These are phyloP conservation scores for Talaromyces amestolkiae DNA, from an alignment of 2,329 filamentous ascomycete genomes.

Conservation along the genomic window DNA sequence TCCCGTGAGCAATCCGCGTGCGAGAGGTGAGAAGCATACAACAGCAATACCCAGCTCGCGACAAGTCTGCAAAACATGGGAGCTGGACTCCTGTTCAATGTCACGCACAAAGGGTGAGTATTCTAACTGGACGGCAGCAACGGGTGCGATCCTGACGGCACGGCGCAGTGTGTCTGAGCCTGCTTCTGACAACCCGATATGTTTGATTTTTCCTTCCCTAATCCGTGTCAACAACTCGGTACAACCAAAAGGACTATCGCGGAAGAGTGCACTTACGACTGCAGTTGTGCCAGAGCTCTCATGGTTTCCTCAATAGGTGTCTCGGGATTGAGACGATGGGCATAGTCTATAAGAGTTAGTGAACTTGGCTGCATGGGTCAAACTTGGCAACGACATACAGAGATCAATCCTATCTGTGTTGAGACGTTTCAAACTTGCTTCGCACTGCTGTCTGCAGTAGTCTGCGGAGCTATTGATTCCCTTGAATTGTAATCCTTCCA, in stretches of 20 bases:
- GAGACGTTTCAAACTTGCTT: neutral
- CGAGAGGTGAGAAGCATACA: conserved; percentile 20
- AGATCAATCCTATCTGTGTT: neutral
- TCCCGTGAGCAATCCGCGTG: conserved; percentile 22
- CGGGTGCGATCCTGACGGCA: neutral
- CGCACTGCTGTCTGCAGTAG: conserved; percentile 20
- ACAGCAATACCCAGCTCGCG: conserved; percentile 23
- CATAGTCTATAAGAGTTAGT: neutral
- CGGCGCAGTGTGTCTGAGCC: neutral
- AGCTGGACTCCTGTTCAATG: conserved; percentile 16
- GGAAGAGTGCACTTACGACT: neutral
- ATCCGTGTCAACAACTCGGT: neutral
- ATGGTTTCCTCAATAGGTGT: neutral
- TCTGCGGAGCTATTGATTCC: conserved; percentile 37
- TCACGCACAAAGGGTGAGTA: conserved; percentile 18
- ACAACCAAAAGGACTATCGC: neutral
- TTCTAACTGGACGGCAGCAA: neutral
- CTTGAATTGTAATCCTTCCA: conserved; percentile 16
- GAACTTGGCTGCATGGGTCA: neutral
- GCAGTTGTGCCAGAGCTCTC: neutral
- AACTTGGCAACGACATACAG: neutral
- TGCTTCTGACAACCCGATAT: neutral
- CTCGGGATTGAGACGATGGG: neutral
- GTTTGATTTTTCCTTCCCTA: neutral
- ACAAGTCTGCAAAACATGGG: conserved; percentile 20